phyloP scores from a whole-genome alignment of 768 basidiomycete species.

The Leccinum subgranulosum region DNA sequence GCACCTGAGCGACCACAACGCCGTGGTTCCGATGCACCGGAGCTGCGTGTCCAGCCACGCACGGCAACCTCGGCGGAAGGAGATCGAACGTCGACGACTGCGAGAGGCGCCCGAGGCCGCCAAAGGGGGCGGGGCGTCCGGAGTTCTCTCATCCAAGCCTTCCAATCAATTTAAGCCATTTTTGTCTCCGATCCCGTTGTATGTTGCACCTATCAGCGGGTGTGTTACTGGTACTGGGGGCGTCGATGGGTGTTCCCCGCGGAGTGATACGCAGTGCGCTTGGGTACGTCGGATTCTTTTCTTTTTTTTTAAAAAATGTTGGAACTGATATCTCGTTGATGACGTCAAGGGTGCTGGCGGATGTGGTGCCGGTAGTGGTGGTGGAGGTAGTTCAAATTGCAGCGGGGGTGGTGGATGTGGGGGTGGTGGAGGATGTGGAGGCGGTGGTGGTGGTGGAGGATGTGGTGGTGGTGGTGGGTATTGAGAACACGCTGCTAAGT shows the following conservation, averaged over 20 bases:
- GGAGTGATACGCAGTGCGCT: neutral
- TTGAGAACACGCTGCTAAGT: too few relatives aligned
- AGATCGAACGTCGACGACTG: neutral
- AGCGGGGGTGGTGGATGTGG: neutral
- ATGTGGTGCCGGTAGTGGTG: too few relatives aligned
- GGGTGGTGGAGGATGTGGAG: too few relatives aligned
- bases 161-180: neutral
- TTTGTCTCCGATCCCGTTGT: neutral
- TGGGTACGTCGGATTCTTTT: neutral
- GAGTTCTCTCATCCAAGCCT: neutral
- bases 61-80: neutral
- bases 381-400: neutral
- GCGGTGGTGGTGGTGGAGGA: too few relatives aligned
- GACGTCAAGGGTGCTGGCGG: neutral
- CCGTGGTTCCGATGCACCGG: conserved; percentile 36
- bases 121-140: neutral
- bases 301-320: too few relatives aligned
- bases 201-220: neutral
- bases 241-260: neutral
- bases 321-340: neutral
- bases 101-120: neutral
- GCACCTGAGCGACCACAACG: conserved; percentile 54
- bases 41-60: neutral
- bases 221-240: neutral
- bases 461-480: neutral